Evolutionary conservation across 768 basidiomycete genomes (phyloP).

Genomic region (Phanerochaete carnosa): DNA sequence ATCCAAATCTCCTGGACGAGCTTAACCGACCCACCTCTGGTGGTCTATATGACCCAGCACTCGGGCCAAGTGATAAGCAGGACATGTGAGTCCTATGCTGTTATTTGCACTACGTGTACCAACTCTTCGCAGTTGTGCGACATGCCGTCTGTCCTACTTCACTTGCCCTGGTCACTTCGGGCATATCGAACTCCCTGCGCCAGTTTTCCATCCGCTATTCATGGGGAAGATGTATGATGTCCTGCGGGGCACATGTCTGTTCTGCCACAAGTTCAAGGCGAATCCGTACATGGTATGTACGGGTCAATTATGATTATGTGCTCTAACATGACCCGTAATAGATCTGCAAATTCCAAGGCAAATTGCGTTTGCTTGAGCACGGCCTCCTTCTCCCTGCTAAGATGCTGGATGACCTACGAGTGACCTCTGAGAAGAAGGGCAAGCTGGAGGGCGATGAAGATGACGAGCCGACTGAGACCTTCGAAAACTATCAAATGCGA

Average conservation of each 20-base stretch:
- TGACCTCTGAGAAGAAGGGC: constrained; percentile 33
- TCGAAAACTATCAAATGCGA: constrained; percentile 57
- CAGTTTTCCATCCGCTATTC: constrained; percentile 96
- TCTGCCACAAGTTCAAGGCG: constrained; percentile 91
- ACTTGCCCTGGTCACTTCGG: constrained; percentile 98
- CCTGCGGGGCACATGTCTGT: constrained; percentile 85
- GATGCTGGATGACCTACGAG: constrained; percentile 65
- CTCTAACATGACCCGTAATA: constrained; percentile 27
- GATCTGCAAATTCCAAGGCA: constrained; percentile 82
- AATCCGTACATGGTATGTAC: constrained; percentile 62
- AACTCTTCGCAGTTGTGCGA: constrained; percentile 66
- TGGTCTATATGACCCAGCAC: constrained; percentile 92
- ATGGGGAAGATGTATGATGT: constrained; percentile 88
- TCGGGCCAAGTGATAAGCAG: constrained; percentile 84
- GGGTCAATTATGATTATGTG: constrained; percentile 6
- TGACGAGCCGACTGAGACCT: constrained; percentile 49
- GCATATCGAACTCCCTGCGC: constrained; percentile 93
- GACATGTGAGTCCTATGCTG: constrained; percentile 71
- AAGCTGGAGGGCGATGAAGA: constrained; percentile 38
- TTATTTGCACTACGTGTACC: constrained; percentile 5
- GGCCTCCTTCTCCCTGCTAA: constrained; percentile 84
- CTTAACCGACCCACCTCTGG: constrained; percentile 88
- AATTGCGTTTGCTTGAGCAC: constrained; percentile 83
- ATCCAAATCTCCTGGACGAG: constrained; percentile 90
- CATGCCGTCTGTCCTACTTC: constrained; percentile 90